phyloP scores from a whole-genome alignment of 805 yeast genomes.

The Sporopachydermia quercuum region DNA sequence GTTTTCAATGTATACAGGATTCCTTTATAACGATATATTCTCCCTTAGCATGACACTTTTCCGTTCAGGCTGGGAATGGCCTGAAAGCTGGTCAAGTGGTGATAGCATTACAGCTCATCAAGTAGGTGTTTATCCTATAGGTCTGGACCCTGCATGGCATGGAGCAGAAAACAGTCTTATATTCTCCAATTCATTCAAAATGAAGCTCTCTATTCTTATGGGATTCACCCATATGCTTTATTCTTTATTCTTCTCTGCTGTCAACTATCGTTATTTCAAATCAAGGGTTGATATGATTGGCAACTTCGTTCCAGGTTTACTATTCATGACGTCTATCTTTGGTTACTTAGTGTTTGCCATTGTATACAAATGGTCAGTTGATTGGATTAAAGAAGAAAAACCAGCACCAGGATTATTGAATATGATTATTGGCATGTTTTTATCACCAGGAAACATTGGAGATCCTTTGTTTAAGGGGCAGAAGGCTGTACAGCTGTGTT shows the following conservation, averaged over 20 bases:
- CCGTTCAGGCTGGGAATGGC: conserved; percentile 60
- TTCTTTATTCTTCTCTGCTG: conserved; percentile 53
- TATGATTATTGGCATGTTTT: conserved; percentile 64
- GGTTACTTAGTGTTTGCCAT: conserved; percentile 56
- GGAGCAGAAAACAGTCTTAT: conserved; percentile 61
- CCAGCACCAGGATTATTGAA: conserved; percentile 63
- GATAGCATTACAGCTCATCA: conserved; percentile 32
- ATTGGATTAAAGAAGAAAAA: conserved; percentile 47
- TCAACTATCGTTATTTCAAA: conserved; percentile 41
- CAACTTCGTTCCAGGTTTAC: conserved; percentile 56
- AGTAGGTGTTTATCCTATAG: conserved; percentile 41
- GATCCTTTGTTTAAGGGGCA: conserved; percentile 56
- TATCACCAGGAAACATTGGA: conserved; percentile 55
- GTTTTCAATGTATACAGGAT: conserved; percentile 63
- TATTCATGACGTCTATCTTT: conserved; percentile 64
- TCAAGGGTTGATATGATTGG: conserved; percentile 54
- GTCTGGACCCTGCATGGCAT: conserved; percentile 66
- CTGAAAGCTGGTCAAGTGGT: conserved; percentile 32
- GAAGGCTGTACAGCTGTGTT: conserved; percentile 39
- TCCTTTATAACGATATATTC: conserved; percentile 57
- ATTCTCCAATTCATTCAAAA: conserved; percentile 60
- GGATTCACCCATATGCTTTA: conserved; percentile 66
- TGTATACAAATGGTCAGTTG: conserved; percentile 59
- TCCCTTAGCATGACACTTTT: conserved; percentile 58
- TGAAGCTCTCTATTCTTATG: conserved; percentile 64